These are phyloP conservation scores for Claviceps citrina DNA, from an alignment of 2,329 filamentous ascomycete genomes.

Conservation along the genomic window DNA sequence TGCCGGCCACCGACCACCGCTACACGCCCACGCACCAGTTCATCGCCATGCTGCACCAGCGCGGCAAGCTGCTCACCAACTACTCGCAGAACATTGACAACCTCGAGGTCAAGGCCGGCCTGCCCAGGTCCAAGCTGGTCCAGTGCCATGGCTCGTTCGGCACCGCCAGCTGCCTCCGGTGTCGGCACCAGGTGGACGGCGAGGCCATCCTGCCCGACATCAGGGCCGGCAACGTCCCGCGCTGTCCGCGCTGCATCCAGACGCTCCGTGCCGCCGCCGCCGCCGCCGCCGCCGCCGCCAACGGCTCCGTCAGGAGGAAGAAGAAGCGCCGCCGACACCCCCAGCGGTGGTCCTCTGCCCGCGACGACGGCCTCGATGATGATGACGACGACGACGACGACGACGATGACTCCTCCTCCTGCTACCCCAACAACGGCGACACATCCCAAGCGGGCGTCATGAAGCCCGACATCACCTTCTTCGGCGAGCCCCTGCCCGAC, in stretches of 20 bases:
- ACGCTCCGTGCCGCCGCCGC: constrained; percentile 27
- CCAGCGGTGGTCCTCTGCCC: constrained; percentile 21
- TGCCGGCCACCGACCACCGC: constrained; percentile 62
- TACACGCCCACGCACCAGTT: constrained; percentile 91
- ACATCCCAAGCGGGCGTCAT: constrained; percentile 63
- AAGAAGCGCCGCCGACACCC: constrained; percentile 9
- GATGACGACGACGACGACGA: constrained; percentile 10
- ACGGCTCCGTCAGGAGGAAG: constrained; percentile 22
- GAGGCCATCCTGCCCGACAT: constrained; percentile 69
- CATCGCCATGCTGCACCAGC: constrained; percentile 74
- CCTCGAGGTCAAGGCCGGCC: constrained; percentile 74
- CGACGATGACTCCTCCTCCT: constrained; percentile 34
- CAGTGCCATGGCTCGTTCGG: constrained; percentile 97
- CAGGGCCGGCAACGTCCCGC: constrained; percentile 57
- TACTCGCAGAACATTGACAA: constrained; percentile 99
- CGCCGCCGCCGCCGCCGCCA: constrained; percentile 24
- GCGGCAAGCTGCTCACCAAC: constrained; percentile 82
- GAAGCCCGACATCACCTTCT: constrained; percentile 98
- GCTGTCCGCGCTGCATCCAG: constrained; percentile 56
- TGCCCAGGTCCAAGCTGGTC: constrained; percentile 65
- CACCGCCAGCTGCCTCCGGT: constrained; percentile 76
- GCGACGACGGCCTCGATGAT: constrained; percentile 11
- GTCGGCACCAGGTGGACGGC: constrained; percentile 57
- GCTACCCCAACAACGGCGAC: constrained; percentile 31
- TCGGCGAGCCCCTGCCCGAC: constrained; percentile 77